These are phyloP conservation scores for Lophium mytilinum DNA, from an alignment of 495 filamentous ascomycete species.

Conservation along the genomic window DNA sequence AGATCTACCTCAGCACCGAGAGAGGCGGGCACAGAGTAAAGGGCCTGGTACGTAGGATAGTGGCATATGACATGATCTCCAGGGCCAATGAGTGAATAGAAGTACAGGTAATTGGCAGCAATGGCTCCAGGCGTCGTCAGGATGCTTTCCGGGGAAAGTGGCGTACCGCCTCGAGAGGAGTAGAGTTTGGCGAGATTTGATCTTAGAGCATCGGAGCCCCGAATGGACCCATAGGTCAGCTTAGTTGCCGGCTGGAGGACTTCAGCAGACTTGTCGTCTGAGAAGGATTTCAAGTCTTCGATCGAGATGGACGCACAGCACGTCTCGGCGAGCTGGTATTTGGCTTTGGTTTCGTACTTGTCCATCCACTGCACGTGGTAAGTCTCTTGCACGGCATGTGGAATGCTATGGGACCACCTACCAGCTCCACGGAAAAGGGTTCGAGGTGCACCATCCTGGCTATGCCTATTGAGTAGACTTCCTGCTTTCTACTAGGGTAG, in stretches of 20 bases:
- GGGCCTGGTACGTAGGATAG: conserved; percentile 83
- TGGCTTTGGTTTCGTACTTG: conserved; percentile 62
- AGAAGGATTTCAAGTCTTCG: conserved; percentile 55
- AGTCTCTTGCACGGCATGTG: background rate
- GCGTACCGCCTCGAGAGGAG: conserved; percentile 42
- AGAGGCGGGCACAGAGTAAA: conserved; percentile 67
- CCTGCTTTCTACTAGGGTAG: no score
- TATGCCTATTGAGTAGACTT: background rate
- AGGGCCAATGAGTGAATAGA: conserved; percentile 67
- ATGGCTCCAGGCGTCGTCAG: conserved; percentile 78
- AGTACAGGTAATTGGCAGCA: conserved; percentile 67
- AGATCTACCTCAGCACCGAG: conserved; percentile 74
- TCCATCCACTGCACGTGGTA: conserved; percentile 70
- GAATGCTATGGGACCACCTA: conserved; percentile 28
- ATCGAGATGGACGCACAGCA: conserved; percentile 77
- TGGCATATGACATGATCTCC: conserved; percentile 88
- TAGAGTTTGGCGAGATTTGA: conserved; percentile 59
- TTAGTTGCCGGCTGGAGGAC: conserved; percentile 39
- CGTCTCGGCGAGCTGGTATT: conserved; percentile 81
- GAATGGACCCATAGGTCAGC: conserved; percentile 64
- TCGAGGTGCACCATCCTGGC: conserved; percentile 58
- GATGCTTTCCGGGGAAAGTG: conserved; percentile 56
- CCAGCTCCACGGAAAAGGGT: conserved; percentile 71
- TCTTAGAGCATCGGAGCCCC: conserved; percentile 56
- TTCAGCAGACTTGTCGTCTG: conserved; percentile 42